Evolutionary conservation across 306 rosid species (phyloP), one percentile per base, ranked within the genome.

Genomic region (Cajanus cajan): DNA sequence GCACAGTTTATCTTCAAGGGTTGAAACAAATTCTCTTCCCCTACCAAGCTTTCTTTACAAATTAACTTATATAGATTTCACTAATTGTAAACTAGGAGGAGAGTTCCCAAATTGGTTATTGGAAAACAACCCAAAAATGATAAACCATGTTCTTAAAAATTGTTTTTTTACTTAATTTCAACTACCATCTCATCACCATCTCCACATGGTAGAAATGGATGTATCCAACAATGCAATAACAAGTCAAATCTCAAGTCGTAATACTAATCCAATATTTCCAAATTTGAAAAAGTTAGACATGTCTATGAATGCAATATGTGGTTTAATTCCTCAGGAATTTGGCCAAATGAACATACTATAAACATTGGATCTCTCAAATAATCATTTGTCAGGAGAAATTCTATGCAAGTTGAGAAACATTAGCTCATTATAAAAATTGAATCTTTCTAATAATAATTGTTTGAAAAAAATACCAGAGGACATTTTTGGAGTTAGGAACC

Each of bases 71-170:
- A 1, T 74, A 4, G 79, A 74, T 58, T 59, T 41, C 3, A 28
- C 45, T 43, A 4, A 70, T 25, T 55, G 68, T 6, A 59, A 8
- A 24, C 7, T 74, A 6, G 45, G 3, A 44, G 58, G 70, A 9
- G 22, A 39, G 4, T 67, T 78, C 18, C 82, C 82, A 5, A 52
- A 39, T 0, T 78, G 82, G 82, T 67, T 78, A 25, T 8, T 78
- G 54, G 45, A 51, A 66, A 78, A 78, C 22, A 78, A 78, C 55
- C 25, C 68, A 22, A 15, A 52, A n/a, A 19, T 78, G 57, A 10
- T 21, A 1, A 0, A 45, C 0, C 43, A 31, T 41, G 0, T 5
- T 13, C 34, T 76, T 2, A n/a, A 22, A 25, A 76, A 31, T 70
- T 57, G 77, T 15, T 69, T 74, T 3, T 70, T 82, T 1, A 6